Base-by-base conservation (phyloP, 176 grass and related monocot species). In the Cenchrus americanus region DNA sequence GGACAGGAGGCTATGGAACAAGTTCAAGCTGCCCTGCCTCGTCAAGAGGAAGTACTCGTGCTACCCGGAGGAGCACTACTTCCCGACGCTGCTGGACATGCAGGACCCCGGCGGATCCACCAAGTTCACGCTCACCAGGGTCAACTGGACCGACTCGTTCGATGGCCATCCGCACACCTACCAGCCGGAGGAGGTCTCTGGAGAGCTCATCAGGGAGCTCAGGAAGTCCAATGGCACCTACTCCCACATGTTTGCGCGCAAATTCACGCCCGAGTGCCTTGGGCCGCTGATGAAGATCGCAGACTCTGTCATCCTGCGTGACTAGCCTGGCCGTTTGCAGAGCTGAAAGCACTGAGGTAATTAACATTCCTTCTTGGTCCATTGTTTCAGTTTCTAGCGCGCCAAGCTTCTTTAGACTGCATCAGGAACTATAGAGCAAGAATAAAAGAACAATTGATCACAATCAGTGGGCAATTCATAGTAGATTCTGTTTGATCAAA, bases 11-110 rank as follows among this genome's bases (percentile, higher is more conserved):
- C 91, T 98, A 5, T 98, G 96, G 96, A 93, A 95, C 89, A 98
- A 98, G 85, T 98, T 98, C 73, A 88, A 87, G 84, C 59, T 93
- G 85, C 96, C 96, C 0, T 98, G 96, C 73, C 59, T 98, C 4
- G 76, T 80, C 41, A 87, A 90, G 66, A 88, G 76, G 83, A 82
- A 44, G 18, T 14, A 83, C 47, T 95, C 90, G 0, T 98, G 96
- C 64, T 98, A 95, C 89, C 96, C 96, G 19, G 96, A 98, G 89
- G 96, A 98, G 83, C 96, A 98, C 57, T 98, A 98, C 89, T 98
- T 98, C 83, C 96, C 96, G 1, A 95, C 91, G 53, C 86, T 98
- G 80, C 90, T 98, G 32, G 93, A 94, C 60, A 93, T 98, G 96
- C 89, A 90, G 91, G 96, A 98, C 79, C 93, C 96, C 2, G 71